Evolutionary conservation across 2,329 filamentous ascomycete genomes (phyloP), one percentile per base, ranked within the genome.

Genomic region (Fusarium sp.): DNA sequence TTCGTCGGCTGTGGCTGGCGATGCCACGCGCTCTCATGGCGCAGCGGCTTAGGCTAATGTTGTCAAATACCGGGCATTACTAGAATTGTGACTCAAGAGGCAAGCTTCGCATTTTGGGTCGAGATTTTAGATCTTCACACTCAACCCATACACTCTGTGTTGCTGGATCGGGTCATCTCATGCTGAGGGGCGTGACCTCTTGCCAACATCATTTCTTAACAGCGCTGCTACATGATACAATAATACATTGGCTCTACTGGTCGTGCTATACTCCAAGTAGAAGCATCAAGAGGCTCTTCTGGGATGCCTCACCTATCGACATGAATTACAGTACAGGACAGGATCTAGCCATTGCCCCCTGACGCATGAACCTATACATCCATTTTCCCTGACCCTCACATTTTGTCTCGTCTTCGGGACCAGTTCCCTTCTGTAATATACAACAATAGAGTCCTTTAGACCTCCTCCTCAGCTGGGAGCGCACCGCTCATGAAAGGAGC

Each of bases 401-500:
- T 43, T 32, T 41, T 11, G 44, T 27, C 14, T 11, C 45, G 37
- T 47, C 33, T 10, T 11, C 27, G 23, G 21, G 35, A 45, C 42
- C 57, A 57, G 65, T 61, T 53, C 47, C 56, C 32, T 36, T 31
- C 38, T 39, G 10, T 41, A 36, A 25, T 33, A 38, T 39, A 52
- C 17, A 47, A 33, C 21, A 44, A 23, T 27, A 36, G 39, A 23
- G n/a, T 15, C 15, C 10, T 19, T 57, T 46, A 70, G 36, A 50
- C 51, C 21, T 69, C 65, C 13, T 70, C 65, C 13, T 70, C 65
- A 38, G 57, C 51, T 10, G 66, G 61, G 27, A 70, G 44, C 33
- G 64, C 67, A 21, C 57, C 53, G 29, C 68, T 68, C 67, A 71
- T 65, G 32, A 63, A 41, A 23, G 54, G 53, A 36, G 56, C n/a